Evolutionary conservation across 345 rosid species (phyloP), one percentile per base, ranked within the genome.

Genomic region (Boechera stricta): DNA sequence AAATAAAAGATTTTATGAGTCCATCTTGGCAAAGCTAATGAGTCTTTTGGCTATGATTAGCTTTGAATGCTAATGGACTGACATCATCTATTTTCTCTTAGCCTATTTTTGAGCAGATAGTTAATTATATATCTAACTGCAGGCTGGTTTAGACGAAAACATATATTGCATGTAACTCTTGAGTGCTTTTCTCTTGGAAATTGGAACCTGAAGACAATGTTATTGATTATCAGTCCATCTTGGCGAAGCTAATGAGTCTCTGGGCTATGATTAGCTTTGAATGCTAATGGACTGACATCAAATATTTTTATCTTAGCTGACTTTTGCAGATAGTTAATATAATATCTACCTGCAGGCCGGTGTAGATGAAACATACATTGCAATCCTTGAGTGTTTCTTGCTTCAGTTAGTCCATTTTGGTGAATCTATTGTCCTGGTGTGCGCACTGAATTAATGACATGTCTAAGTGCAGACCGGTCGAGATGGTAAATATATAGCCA

Each of bases 21-120:
- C 73, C 73, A 36, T 87, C 90, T 87, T 89, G 86, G 88, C 89
- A 74, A 88, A 83, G 85, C 85, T 85, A 82, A 62, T 60, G 68
- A 79, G 60, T 45, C 71, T 63, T 59, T 52, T 29, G 44, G 66
- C 71, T 18, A 69, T 73, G 81, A 52, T 58, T 68, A 45, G 83
- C 77, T 79, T 79, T 76, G 81, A 73, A 72, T 80, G 81, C 81
- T 44, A 42, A 76, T 65, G 89, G 91, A 84, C 86, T 80, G 16
- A 47, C 32, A 82, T 73, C 42, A 54, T 77, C 29, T 12, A 49
- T 54, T 53, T 55, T 56, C 32, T 64, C 72, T 56, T 38, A 47
- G 47, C 67, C 32, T 7, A 32, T 7, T 42, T 56, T 42, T 56
- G 6, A 29, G 62, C 56, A 64, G 77, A 10, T 65, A 57, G 73